These are phyloP conservation scores for Fusarium palustre DNA, from an alignment of 2,329 filamentous ascomycete genomes.

Conservation along the genomic window DNA sequence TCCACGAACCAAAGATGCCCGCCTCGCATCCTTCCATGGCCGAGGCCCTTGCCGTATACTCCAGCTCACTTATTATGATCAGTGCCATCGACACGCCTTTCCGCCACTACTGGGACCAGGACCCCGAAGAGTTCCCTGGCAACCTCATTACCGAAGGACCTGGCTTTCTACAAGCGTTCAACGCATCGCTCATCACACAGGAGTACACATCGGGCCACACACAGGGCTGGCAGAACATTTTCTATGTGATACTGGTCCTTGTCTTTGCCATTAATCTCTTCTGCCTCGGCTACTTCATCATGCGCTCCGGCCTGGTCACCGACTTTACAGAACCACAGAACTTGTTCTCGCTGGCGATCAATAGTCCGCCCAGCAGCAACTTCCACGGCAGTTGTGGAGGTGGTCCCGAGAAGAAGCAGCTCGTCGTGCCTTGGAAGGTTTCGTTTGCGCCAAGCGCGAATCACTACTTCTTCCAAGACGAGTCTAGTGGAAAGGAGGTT, in stretches of 20 bases:
- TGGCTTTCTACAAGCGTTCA: constrained; percentile 68
- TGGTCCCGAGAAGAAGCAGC: constrained; percentile 51
- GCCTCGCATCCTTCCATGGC: constrained; percentile 72
- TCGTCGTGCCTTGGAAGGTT: constrained; percentile 58
- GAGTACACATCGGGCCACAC: constrained; percentile 77
- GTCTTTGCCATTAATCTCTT: constrained; percentile 76
- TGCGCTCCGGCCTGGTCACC: constrained; percentile 71
- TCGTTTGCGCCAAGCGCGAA: constrained; percentile 53
- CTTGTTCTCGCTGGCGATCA: constrained; percentile 77
- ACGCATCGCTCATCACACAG: constrained; percentile 71
- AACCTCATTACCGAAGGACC: constrained; percentile 55
- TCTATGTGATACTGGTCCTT: constrained; percentile 73
- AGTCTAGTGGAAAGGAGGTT: constrained; percentile 47
- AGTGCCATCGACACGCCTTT: constrained; percentile 71
- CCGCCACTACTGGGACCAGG: constrained; percentile 65
- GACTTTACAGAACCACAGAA: constrained; percentile 85
- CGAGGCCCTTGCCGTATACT: constrained; percentile 78
- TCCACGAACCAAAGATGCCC: constrained; percentile 57
- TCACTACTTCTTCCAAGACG: constrained; percentile 59
- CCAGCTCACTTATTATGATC: constrained; percentile 73
- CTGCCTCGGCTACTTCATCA: constrained; percentile 71
- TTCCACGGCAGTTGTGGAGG: constrained; percentile 56
- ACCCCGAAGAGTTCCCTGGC: constrained; percentile 19
- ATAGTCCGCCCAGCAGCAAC: constrained; percentile 58
- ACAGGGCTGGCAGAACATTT: constrained; percentile 70